phyloP scores from a whole-genome alignment of 1,139 yeast species.

The Yamadazyma siamensis region DNA sequence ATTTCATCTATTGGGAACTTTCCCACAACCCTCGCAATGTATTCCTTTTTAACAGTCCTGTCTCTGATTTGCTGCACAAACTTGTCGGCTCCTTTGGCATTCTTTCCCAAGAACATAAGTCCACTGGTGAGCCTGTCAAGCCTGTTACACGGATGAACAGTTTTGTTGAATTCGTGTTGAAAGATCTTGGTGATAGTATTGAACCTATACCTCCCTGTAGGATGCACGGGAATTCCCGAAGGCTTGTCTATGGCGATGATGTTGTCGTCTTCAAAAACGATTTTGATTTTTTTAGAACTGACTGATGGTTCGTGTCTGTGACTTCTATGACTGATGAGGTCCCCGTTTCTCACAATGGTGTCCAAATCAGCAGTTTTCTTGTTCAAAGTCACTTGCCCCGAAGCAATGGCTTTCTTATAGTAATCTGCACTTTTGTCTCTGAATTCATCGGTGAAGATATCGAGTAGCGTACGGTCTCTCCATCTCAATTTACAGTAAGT shows the following conservation, averaged over 20 bases:
- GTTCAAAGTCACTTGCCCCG: constrained; percentile 74
- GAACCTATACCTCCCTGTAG: constrained; percentile 87
- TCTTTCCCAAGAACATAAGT: constrained; percentile 86
- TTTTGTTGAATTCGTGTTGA: constrained; percentile 59
- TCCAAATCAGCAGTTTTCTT: constrained; percentile 61
- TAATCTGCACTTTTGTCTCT: constrained; percentile 72
- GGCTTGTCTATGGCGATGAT: constrained; percentile 90
- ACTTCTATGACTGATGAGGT: constrained; percentile 73
- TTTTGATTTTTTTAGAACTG: constrained; percentile 61
- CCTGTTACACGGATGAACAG: constrained; percentile 87
- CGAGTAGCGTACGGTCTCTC: constrained; percentile 77
- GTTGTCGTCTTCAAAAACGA: constrained; percentile 77
- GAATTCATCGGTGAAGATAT: constrained; percentile 80
- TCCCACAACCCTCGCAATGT: constrained; percentile 85
- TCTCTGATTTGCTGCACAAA: constrained; percentile 74
- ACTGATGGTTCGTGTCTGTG: constrained; percentile 95
- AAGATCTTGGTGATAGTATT: constrained; percentile 84
- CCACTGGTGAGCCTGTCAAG: constrained; percentile 93
- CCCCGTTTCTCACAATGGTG: constrained; percentile 75
- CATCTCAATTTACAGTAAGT: constrained; percentile 92
- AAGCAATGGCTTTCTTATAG: constrained; percentile 63
- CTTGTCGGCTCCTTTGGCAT: constrained; percentile 73
- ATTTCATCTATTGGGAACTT: constrained; percentile 63
- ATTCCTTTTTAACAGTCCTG: constrained; percentile 74
- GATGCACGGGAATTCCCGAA: constrained; percentile 93